phyloP scores from a whole-genome alignment of 345 rosid species.

The Eucalyptus erythrocorys region DNA sequence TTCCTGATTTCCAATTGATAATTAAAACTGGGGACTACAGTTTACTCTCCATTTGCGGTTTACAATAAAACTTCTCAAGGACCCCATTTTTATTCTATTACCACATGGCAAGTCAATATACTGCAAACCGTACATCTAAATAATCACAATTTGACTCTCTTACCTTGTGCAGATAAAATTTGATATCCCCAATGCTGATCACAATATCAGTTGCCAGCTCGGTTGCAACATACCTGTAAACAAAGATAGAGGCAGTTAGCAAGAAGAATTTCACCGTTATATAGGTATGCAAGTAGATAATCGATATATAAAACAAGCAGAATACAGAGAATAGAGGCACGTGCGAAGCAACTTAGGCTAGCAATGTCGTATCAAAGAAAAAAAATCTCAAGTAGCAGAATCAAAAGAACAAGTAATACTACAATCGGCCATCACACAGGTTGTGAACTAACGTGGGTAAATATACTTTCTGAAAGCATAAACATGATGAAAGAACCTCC shows the following conservation, averaged over 20 bases:
- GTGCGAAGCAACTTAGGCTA: background rate
- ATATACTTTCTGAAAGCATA: background rate
- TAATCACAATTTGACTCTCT: background rate
- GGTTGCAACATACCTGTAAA: conserved; percentile 40
- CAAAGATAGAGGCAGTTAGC: background rate
- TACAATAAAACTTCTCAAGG: background rate
- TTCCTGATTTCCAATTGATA: background rate
- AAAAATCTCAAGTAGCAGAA: background rate
- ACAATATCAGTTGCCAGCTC: conserved; percentile 55
- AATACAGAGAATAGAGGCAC: background rate
- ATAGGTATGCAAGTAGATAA: background rate
- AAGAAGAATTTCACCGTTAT: background rate
- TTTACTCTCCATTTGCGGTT: background rate
- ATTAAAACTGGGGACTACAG: background rate
- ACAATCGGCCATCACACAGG: background rate
- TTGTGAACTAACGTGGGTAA: background rate
- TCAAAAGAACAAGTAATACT: background rate
- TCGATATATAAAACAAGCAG: background rate
- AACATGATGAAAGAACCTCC: background rate
- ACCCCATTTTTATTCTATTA: background rate
- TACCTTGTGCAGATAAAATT: conserved; percentile 64
- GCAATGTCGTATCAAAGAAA: background rate
- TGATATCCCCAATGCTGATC: conserved; percentile 32
- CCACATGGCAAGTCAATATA: background rate
- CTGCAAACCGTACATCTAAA: background rate